These are phyloP conservation scores for Leishmania martiniquensis DNA, from an alignment of 208 protist species.

Conservation along the genomic window DNA sequence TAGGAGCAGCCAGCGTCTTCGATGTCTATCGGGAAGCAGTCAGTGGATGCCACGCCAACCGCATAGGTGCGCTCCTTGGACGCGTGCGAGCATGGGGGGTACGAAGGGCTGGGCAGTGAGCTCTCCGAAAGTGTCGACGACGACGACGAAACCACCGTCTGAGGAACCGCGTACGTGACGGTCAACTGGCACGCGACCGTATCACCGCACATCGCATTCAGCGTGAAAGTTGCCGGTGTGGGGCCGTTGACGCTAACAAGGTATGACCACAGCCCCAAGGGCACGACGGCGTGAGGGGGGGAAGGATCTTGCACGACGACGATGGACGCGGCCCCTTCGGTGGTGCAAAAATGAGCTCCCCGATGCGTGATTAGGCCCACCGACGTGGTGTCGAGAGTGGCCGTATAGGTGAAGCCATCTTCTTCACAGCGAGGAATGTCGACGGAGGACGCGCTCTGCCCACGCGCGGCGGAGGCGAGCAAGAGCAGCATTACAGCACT, in stretches of 20 bases:
- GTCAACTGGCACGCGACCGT: conserved; percentile 43
- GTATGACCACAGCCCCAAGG: conserved; percentile 49
- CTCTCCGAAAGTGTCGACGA: background rate
- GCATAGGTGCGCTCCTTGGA: conserved; percentile 30
- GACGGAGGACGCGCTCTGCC: background rate
- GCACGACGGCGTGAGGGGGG: conserved; percentile 23
- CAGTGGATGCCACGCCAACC: conserved; percentile 12
- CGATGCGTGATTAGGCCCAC: conserved; percentile 11
- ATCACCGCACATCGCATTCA: conserved; percentile 42
- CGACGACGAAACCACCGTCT: background rate
- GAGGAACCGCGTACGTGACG: background rate
- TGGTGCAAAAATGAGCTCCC: conserved; percentile 15
- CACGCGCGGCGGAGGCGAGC: conserved; percentile 11
- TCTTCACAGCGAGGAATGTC: conserved; percentile 21
- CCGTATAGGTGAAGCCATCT: background rate
- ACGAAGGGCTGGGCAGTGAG: background rate
- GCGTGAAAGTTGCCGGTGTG: conserved; percentile 30
- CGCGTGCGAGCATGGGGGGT: conserved; percentile 21
- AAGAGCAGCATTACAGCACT: conserved; percentile 21
- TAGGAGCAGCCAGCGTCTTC: conserved; percentile 32
- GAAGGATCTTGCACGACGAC: conserved; percentile 17
- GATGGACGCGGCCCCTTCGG: conserved; percentile 7
- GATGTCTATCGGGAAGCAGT: conserved; percentile 40
- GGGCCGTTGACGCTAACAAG: conserved; percentile 25
- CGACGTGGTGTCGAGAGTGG: background rate